phyloP scores from a whole-genome alignment of 2,329 filamentous ascomycete species.

The Diaporthe sp. region DNA sequence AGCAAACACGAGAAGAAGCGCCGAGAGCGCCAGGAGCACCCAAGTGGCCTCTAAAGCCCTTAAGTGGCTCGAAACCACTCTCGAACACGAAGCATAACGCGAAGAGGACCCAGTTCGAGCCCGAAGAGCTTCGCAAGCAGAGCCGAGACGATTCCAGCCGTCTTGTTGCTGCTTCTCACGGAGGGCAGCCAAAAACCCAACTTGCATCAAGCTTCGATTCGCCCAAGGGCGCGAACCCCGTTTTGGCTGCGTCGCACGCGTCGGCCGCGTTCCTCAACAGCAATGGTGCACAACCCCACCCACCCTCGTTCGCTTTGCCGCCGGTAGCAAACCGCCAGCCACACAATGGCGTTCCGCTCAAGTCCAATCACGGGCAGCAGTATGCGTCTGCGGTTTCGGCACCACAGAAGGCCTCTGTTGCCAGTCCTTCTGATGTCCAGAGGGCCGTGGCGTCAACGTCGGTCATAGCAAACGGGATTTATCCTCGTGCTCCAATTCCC shows the following conservation, averaged over 20 bases:
- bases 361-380: neutral
- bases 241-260: slow-evolving; percentile 20
- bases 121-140: neutral
- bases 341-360: neutral
- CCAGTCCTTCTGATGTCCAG: neutral
- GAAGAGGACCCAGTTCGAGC: neutral
- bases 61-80: neutral
- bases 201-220: neutral
- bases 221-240: neutral
- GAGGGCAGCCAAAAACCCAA: neutral
- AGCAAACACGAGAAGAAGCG: slow-evolving; percentile 9
- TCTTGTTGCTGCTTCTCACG: neutral
- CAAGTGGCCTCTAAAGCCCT: neutral
- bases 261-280: slow-evolving; percentile 4
- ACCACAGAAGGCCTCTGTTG: neutral
- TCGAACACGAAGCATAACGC: neutral
- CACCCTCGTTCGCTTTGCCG: neutral
- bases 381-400: neutral
- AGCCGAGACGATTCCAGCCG: neutral
- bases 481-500: neutral
- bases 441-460: neutral
- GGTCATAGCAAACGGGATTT: neutral
- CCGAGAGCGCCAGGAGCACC: neutral
- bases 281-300: neutral
- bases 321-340: neutral